These are phyloP conservation scores for Ambrosia artemisiifolia DNA, from an alignment of 129 eudicot genomes.

Conservation along the genomic window DNA sequence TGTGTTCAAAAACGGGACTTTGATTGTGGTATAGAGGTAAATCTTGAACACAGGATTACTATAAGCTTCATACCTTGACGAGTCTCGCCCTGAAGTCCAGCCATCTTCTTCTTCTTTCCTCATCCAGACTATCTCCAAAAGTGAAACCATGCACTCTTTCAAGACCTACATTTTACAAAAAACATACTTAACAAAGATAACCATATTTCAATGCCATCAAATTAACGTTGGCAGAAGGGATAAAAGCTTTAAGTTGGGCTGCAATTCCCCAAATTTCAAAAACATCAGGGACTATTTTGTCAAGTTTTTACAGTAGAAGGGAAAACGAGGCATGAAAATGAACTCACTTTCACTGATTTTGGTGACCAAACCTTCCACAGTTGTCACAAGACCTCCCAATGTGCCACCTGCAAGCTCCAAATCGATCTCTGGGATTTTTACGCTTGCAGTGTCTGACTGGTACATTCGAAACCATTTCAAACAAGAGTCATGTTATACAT, in stretches of 20 bases:
- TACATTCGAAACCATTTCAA: slow-evolving; percentile 13
- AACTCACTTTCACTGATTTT: slow-evolving; percentile 85
- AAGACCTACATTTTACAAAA: slow-evolving; percentile 50
- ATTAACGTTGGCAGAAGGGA: not conserved
- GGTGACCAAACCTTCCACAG: slow-evolving; percentile 87
- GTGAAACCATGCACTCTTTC: slow-evolving; percentile 94
- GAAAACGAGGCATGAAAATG: not conserved
- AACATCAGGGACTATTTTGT: not conserved
- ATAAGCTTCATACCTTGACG: slow-evolving; percentile 44
- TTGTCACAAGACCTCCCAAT: slow-evolving; percentile 86
- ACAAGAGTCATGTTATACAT: not conserved
- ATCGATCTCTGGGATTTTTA: slow-evolving; percentile 76
- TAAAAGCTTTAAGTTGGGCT: not conserved
- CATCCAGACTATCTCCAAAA: slow-evolving; percentile 93
- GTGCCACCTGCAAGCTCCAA: slow-evolving; percentile 92
- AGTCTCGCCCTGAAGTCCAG: slow-evolving; percentile 62
- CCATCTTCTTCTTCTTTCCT: slow-evolving; percentile 66
- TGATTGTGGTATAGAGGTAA: not conserved
- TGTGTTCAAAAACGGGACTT: not conserved
- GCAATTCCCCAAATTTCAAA: not conserved
- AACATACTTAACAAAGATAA: not conserved
- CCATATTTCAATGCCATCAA: not conserved
- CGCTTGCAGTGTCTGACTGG: slow-evolving; percentile 92
- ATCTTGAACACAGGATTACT: not conserved
- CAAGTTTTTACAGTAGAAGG: not conserved